Conservation (phyloP, 768 basidiomycete genomes). For the Daedaleopsis sinensis region DNA sequence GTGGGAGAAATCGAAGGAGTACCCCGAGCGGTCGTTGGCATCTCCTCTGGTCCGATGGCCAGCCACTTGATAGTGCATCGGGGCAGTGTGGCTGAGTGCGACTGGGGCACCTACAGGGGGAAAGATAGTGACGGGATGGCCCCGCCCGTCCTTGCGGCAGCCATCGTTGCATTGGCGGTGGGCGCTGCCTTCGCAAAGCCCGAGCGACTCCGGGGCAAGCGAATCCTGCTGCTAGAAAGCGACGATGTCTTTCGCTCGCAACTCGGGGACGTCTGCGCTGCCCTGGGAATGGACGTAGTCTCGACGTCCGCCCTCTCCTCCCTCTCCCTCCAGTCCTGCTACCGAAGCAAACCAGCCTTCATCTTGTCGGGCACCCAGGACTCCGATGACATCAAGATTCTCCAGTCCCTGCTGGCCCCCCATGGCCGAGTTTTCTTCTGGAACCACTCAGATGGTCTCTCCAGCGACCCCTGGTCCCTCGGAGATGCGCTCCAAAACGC, state of each 20-base stretch:
- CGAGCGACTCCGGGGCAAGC: not conserved
- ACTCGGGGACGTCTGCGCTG: not conserved
- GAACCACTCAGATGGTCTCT: constrained; percentile 8
- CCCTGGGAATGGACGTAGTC: not conserved
- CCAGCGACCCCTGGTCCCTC: not conserved
- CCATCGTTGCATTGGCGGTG: not conserved
- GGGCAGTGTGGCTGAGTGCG: not conserved
- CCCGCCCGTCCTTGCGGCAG: not conserved
- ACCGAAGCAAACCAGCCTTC: not conserved
- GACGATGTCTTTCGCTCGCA: not conserved
- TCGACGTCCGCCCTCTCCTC: not conserved
- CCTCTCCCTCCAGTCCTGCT: not conserved
- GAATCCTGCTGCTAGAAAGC: not conserved
- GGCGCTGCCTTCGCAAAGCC: not conserved
- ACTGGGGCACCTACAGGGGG: no score
- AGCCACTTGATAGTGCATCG: constrained; percentile 9
- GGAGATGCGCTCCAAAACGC: constrained; percentile 15
- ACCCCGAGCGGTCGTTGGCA: not conserved
- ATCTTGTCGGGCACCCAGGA: not conserved
- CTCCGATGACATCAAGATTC: not conserved
- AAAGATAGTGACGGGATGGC: no score
- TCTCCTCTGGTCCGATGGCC: constrained; percentile 3
- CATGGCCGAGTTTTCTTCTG: constrained; percentile 17
- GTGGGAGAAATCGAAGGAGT: constrained; percentile 1
- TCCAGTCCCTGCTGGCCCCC: not conserved